Evolutionary conservation across 2,329 filamentous ascomycete genomes (phyloP).

Genomic region (Pseudohalonectria lignicola): DNA sequence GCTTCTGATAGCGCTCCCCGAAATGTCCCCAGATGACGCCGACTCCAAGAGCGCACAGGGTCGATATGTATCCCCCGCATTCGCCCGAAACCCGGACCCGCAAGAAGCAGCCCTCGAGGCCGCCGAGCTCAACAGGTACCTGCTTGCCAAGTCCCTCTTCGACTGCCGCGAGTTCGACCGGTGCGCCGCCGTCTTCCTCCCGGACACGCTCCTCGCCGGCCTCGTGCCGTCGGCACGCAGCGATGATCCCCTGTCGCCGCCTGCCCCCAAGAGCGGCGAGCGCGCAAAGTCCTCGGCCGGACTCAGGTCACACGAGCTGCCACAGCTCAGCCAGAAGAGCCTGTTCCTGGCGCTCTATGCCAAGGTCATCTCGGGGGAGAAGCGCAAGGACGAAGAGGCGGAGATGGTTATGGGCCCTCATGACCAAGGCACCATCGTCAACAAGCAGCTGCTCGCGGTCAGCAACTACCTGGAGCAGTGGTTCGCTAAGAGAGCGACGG

Average conservation of each 20-base stretch:
- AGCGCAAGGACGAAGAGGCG: conserved; percentile 89
- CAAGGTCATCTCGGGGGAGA: conserved; percentile 87
- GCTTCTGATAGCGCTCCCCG: conserved; percentile 72
- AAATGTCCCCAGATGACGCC: conserved; percentile 33
- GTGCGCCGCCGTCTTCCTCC: conserved; percentile 79
- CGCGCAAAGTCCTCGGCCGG: background rate
- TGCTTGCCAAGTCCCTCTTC: conserved; percentile 88
- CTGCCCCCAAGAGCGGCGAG: background rate
- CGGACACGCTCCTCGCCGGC: conserved; percentile 64
- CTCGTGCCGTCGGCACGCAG: conserved; percentile 34
- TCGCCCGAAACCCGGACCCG: conserved; percentile 51
- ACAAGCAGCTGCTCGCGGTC: conserved; percentile 73
- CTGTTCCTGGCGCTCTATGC: conserved; percentile 88
- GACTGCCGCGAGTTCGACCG: conserved; percentile 93
- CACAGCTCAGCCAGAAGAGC: conserved; percentile 73
- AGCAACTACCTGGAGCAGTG: conserved; percentile 69
- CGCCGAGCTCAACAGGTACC: conserved; percentile 69
- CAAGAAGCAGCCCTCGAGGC: conserved; percentile 67
- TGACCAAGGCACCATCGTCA: conserved; percentile 73
- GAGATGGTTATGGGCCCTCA: conserved; percentile 95
- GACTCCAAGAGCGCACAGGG: conserved; percentile 14
- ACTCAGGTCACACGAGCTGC: conserved; percentile 22
- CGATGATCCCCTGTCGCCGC: conserved; percentile 4
- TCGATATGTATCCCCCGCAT: conserved; percentile 22
- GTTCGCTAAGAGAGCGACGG: conserved; percentile 55